Conservation (phyloP, 305 asterid genomes). For the Fraxinus xanthoxyloides region DNA sequence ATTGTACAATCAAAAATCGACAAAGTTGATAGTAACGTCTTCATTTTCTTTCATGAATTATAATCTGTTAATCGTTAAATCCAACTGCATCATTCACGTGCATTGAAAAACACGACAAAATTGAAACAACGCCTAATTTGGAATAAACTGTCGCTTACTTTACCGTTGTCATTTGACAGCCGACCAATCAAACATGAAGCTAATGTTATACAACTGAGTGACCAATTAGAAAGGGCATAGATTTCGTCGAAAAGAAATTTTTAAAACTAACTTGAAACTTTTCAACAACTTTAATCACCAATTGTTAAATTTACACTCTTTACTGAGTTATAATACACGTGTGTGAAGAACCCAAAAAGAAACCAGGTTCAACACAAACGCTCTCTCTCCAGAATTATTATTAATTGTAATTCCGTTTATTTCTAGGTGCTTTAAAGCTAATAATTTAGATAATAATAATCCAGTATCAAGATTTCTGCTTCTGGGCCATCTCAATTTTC, state of each 20-base stretch:
- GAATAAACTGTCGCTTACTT: background rate
- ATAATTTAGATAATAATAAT: background rate
- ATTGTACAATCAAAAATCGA: background rate
- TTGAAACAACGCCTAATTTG: background rate
- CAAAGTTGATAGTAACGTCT: background rate
- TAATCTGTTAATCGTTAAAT: background rate
- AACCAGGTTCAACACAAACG: background rate
- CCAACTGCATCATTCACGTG: background rate
- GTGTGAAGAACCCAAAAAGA: background rate
- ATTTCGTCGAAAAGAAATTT: background rate
- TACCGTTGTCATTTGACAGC: background rate
- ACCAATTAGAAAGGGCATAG: background rate
- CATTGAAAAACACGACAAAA: background rate
- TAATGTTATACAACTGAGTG: background rate
- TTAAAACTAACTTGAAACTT: background rate
- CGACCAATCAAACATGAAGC: background rate
- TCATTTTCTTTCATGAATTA: background rate
- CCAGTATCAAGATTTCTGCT: background rate
- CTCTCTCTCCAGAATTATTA: background rate
- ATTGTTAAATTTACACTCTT: background rate
- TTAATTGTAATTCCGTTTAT: background rate
- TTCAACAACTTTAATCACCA: background rate
- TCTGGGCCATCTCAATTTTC: conserved; percentile 1
- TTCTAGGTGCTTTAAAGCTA: background rate
- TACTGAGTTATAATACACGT: background rate